Evolutionary conservation across 2,329 filamentous ascomycete species (phyloP), one percentile per base, ranked within the genome.

Genomic region (Albifimbria verrucaria): DNA sequence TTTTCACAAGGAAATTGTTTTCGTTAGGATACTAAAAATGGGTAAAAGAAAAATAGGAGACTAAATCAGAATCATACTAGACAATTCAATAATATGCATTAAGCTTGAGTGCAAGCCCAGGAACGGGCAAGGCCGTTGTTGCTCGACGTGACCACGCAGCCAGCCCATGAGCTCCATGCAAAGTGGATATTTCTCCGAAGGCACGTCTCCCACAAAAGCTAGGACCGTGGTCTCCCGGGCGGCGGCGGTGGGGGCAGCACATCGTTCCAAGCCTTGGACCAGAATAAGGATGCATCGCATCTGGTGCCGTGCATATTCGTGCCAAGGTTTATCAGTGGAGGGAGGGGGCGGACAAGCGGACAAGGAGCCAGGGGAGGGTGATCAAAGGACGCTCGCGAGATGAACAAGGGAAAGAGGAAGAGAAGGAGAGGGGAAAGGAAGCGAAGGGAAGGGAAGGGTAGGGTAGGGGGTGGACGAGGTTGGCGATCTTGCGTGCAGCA

Each of bases 271-370:
- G 5, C 32, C 32, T 39, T 39, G 11, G 32, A 39, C 32, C 32
- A n/a, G 12, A 39, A n/a, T 39, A 39, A 39, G 32, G 32, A 39
- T 39, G 32, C 32, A 39, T 39, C 32, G 32, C 32, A 39, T 39
- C 32, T 39, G 32, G 32, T 39, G 32, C 32, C 32, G 12, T 39
- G 32, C 32, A 39, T 39, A 17, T 32, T 7, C 26, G 7, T 9
- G 32, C 32, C 18, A 39, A 39, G 32, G 12, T 12, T 39, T 17
- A 12, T 12, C 12, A n/a, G 18, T 6, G 32, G 32, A n/a, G 32
- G 32, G 5, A 4, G 32, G 32, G 32, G 18, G 51, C 36, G 24
- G 54, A 53, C 20, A 20, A 49, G 47, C n/a, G 47, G 25, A 12
- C 24, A 32, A n/a, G 11, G n/a, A n/a, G n/a, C n/a, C n/a, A 39